Evolutionary conservation across 371 early-diverging fungal species (phyloP).

Genomic region (Circinella minor): DNA sequence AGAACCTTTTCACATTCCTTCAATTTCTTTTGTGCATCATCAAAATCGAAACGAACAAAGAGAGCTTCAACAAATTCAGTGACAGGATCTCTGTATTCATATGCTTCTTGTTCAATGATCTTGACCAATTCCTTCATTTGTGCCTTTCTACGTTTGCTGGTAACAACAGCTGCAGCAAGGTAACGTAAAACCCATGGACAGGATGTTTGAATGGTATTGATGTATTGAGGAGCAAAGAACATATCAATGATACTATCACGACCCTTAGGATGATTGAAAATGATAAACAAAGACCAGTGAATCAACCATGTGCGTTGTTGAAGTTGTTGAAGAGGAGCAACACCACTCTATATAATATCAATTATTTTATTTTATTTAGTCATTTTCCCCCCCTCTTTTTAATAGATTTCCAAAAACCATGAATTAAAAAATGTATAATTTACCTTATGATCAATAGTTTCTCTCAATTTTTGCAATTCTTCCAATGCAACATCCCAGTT

Average conservation of each 20-base stretch:
- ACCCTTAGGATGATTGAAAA: constrained; percentile 96
- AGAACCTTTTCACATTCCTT: constrained; percentile 88
- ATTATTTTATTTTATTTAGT: not conserved
- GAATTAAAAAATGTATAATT: not conserved
- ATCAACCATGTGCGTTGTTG: constrained; percentile 93
- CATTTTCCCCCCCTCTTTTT: not conserved
- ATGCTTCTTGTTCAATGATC: constrained; percentile 84
- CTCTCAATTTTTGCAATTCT: constrained; percentile 85
- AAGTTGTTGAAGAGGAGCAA: constrained; percentile 83
- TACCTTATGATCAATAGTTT: constrained; percentile 75
- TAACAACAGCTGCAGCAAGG: constrained; percentile 87
- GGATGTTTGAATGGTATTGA: constrained; percentile 94
- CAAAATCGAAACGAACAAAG: constrained; percentile 92
- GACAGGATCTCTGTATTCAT: constrained; percentile 86
- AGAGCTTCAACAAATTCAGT: constrained; percentile 91
- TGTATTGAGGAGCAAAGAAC: constrained; percentile 89
- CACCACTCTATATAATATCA: constrained; percentile 13
- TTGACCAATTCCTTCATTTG: constrained; percentile 90
- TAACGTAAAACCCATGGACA: constrained; percentile 97
- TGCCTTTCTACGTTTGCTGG: constrained; percentile 87
- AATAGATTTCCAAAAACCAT: not conserved
- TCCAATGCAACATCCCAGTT: constrained; percentile 93
- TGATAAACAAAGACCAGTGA: constrained; percentile 96
- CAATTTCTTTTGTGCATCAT: constrained; percentile 87
- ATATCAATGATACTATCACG: constrained; percentile 92